phyloP scores from a whole-genome alignment of 2,329 filamentous ascomycete genomes.

The Fusarium protoensiforme region DNA sequence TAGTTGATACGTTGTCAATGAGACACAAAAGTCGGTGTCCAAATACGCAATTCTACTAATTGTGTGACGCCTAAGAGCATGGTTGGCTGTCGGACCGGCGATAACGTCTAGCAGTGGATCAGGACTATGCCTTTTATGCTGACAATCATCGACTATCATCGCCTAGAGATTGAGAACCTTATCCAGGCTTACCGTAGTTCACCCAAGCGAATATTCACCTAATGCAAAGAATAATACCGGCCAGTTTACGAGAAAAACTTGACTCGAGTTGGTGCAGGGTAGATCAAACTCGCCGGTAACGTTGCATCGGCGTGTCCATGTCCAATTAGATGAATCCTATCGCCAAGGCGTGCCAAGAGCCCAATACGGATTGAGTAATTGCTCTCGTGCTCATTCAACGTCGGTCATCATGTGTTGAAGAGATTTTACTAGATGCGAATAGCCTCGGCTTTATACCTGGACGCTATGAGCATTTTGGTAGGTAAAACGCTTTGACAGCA shows the following conservation, averaged over 20 bases:
- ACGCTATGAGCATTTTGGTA: background rate
- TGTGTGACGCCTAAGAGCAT: background rate
- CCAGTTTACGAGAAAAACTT: background rate
- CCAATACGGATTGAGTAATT: background rate
- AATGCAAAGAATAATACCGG: background rate
- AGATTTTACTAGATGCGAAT: background rate
- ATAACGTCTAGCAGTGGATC: background rate
- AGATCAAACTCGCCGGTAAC: background rate
- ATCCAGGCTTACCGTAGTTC: background rate
- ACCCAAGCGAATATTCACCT: background rate
- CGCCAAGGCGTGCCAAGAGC: background rate
- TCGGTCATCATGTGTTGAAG: background rate
- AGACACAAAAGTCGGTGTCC: background rate
- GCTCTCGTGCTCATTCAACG: background rate
- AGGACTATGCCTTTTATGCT: background rate
- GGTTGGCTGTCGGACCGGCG: background rate
- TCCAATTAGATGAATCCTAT: background rate
- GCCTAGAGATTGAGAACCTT: background rate
- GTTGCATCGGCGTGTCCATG: background rate
- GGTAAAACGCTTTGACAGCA: background rate
- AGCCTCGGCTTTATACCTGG: background rate
- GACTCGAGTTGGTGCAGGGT: background rate
- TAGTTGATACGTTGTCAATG: background rate
- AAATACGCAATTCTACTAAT: background rate
- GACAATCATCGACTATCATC: background rate